These are phyloP conservation scores for Rhynchospora breviuscula DNA, from an alignment of 176 grass and related monocot genomes.

Conservation along the genomic window DNA sequence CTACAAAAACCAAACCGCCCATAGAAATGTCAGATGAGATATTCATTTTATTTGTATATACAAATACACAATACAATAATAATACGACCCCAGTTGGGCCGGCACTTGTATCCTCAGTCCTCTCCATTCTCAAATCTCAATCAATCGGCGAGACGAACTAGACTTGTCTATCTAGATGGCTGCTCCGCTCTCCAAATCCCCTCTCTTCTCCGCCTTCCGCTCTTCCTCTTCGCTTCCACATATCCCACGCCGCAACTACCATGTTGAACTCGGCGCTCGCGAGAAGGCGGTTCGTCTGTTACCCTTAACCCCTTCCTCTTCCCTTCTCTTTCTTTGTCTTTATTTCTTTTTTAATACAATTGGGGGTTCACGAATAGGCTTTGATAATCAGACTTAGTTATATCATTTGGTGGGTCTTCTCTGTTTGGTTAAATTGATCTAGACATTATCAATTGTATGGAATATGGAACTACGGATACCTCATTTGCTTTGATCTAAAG, in stretches of 20 bases:
- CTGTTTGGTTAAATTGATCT: too few species aligned
- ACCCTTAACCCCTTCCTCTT: background rate
- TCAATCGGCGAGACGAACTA: constrained; percentile 1
- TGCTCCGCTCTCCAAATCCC: constrained; percentile 14
- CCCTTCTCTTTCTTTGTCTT: background rate
- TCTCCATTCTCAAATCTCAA: background rate
- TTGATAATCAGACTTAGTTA: background rate
- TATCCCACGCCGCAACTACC: constrained; percentile 18
- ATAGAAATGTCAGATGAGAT: too few species aligned
- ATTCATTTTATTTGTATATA: too few species aligned
- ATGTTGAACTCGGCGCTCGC: constrained; percentile 22
- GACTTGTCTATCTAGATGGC: background rate
- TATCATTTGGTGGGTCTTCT: background rate
- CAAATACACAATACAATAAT: too few species aligned
- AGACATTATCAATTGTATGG: background rate
- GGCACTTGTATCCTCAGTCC: too few species aligned
- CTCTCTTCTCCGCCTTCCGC: constrained; percentile 20
- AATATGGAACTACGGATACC: background rate
- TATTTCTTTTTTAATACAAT: background rate
- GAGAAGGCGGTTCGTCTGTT: constrained; percentile 23
- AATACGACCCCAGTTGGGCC: too few species aligned
- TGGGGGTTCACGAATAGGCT: background rate
- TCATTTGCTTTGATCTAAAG: background rate
- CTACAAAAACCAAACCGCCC: too few species aligned
- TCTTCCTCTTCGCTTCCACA: background rate